Evolutionary conservation across 306 rosid species (phyloP).

Genomic region (Delonix regia): DNA sequence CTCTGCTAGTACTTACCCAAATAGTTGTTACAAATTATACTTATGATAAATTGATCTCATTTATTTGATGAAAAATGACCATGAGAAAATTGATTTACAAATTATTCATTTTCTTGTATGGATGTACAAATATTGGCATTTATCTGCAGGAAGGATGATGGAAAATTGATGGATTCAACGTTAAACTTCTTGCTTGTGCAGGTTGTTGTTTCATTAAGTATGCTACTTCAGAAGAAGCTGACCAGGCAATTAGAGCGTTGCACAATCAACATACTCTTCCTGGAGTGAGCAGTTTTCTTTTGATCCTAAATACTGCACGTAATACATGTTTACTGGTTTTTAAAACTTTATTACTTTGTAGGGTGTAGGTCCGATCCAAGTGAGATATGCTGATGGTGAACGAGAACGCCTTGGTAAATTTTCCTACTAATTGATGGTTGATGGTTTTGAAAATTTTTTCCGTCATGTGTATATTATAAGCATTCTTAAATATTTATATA

Average conservation of each 20-base stretch:
- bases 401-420: slow-evolving; percentile 90
- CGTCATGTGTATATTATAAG: slow-evolving; percentile 9
- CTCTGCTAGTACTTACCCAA: slow-evolving; percentile 1
- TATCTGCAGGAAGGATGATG: background rate
- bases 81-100: background rate
- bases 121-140: slow-evolving; percentile 1
- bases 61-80: slow-evolving; percentile 11
- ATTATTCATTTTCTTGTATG: background rate
- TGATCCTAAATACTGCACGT: slow-evolving; percentile 16
- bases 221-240: slow-evolving; percentile 95
- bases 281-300: slow-evolving; percentile 72
- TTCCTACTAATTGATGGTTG: slow-evolving; percentile 28
- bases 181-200: slow-evolving; percentile 63
- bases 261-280: slow-evolving; percentile 94
- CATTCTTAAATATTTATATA: background rate
- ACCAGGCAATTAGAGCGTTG: slow-evolving; percentile 84
- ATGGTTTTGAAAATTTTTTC: slow-evolving; percentile 23
- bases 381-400: slow-evolving; percentile 95
- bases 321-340: slow-evolving; percentile 26
- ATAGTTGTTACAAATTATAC: slow-evolving; percentile 10
- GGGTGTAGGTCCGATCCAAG: slow-evolving; percentile 93
- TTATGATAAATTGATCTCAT: slow-evolving; percentile 6
- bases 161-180: slow-evolving; percentile 39
- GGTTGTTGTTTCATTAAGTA: slow-evolving; percentile 96
- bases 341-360: slow-evolving; percentile 43